These are phyloP conservation scores for Geosmithia putterillii DNA, from an alignment of 2,329 filamentous ascomycete genomes.

Conservation along the genomic window DNA sequence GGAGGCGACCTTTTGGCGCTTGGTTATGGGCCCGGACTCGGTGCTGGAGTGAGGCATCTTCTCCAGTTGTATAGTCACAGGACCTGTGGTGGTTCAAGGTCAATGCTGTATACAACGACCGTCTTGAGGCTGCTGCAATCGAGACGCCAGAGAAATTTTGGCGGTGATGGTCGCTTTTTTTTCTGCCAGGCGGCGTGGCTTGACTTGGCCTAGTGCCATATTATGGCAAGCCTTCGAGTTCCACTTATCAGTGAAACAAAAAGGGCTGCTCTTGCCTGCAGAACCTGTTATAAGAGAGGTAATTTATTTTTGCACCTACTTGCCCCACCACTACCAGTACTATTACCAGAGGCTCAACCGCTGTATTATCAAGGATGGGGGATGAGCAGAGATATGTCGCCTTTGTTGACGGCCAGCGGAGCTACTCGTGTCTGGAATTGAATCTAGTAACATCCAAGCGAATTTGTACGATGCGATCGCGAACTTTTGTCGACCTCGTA, in stretches of 20 bases:
- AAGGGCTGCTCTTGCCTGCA: too few species aligned
- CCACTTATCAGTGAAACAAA: too few species aligned
- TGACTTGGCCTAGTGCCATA: not conserved
- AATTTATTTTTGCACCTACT: too few species aligned
- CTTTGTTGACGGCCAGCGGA: too few species aligned
- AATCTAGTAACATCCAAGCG: too few species aligned
- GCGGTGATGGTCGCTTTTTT: slow-evolving; percentile 5
- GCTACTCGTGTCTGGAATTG: too few species aligned
- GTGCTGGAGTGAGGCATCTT: slow-evolving; percentile 44
- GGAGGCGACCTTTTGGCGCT: slow-evolving; percentile 60
- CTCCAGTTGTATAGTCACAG: not conserved
- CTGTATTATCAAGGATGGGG: too few species aligned
- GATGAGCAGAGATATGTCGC: too few species aligned
- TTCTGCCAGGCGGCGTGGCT: slow-evolving; percentile 1
- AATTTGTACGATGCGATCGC: not conserved
- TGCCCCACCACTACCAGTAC: too few species aligned
- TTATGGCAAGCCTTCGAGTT: too few species aligned
- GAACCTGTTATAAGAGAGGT: too few species aligned
- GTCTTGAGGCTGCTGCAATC: not conserved
- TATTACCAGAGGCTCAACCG: too few species aligned
- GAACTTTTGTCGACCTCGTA: not conserved
- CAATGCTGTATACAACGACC: not conserved
- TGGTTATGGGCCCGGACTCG: slow-evolving; percentile 51
- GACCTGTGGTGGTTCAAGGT: not conserved
- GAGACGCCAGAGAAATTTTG: slow-evolving; percentile 4